These are phyloP conservation scores for Ramalina intermedia DNA, from an alignment of 495 filamentous ascomycete genomes.

Conservation along the genomic window DNA sequence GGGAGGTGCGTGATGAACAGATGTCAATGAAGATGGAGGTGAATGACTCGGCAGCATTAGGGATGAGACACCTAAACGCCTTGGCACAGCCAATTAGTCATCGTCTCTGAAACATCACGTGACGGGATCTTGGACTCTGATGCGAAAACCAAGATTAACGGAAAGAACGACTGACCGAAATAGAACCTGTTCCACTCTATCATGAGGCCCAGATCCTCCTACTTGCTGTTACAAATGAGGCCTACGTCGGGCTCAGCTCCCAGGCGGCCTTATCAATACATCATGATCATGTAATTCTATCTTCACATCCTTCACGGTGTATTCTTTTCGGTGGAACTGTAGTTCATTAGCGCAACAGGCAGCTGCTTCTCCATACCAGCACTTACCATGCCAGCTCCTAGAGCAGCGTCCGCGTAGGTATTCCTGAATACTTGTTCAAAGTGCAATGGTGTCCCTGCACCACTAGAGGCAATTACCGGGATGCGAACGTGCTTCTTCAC, in stretches of 20 bases:
- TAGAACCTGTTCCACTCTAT: no score
- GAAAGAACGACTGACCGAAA: no score
- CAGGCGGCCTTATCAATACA: constrained; percentile 61
- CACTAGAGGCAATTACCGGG: constrained; percentile 89
- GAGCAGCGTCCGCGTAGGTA: constrained; percentile 78
- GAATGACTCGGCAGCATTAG: no score
- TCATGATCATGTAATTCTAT: constrained; percentile 55
- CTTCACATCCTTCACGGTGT: constrained; percentile 91
- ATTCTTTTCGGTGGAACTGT: constrained; percentile 86
- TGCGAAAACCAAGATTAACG: no score
- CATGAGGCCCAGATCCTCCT: no score
- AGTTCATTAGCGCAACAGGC: constrained; percentile 1
- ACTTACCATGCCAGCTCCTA: constrained; percentile 86
- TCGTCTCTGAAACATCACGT: no score
- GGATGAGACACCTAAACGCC: no score
- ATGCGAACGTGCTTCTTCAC: constrained; percentile 78
- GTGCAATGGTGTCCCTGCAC: constrained; percentile 77
- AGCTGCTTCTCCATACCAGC: neutral
- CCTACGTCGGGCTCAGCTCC: constrained; percentile 16
- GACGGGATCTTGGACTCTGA: no score
- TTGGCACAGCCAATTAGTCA: no score
- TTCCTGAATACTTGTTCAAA: constrained; percentile 81
- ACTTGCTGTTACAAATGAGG: no score
- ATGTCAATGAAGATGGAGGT: no score
- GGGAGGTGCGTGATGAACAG: no score